A percentile compares a stretch with the other conserved stretches of the same genome.
Evolutionary conservation across 2,329 filamentous ascomycete species (phyloP).

Genomic region (Pseudogymnoascus sp.): DNA sequence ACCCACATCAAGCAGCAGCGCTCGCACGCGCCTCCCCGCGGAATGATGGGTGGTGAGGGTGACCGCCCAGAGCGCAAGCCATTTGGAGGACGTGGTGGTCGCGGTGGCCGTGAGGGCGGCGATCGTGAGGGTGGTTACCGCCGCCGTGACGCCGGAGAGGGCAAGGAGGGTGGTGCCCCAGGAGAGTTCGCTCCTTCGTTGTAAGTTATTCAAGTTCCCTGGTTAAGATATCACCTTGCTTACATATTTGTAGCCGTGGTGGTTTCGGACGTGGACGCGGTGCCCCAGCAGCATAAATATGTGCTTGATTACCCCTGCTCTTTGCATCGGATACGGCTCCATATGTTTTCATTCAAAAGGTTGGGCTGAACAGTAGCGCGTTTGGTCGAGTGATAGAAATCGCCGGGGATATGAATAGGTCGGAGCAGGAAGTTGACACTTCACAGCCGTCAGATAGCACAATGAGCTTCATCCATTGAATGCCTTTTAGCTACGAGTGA

Average conservation of each 20-base stretch:
- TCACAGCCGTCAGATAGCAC: conserved; percentile 33
- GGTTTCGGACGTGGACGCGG: conserved; percentile 85
- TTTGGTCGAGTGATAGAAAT: conserved; percentile 43
- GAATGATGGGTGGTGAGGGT: conserved; percentile 88
- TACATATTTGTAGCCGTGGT: conserved; percentile 58
- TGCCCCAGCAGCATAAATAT: conserved; percentile 40
- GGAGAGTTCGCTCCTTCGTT: conserved; percentile 90
- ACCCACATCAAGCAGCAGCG: conserved; percentile 99
- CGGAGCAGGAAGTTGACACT: conserved; percentile 38
- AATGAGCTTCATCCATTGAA: conserved; percentile 29
- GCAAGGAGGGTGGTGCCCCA: conserved; percentile 87
- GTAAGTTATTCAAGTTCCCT: conserved; percentile 42
- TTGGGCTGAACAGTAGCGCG: conserved; percentile 41
- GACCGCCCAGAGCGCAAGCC: conserved; percentile 69
- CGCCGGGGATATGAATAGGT: conserved; percentile 38
- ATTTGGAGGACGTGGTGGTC: conserved; percentile 59
- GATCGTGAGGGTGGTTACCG: conserved; percentile 88
- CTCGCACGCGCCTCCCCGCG: conserved; percentile 93
- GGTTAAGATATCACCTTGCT: conserved; percentile 23
- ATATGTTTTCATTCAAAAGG: conserved; percentile 25
- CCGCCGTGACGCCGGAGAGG: conserved; percentile 75
- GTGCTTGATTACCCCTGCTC: conserved; percentile 25
- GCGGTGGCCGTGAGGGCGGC: conserved; percentile 58
- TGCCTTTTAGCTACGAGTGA: conserved; percentile 11
- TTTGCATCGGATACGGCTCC: conserved; percentile 30